Percentiles rank a stretch among this genome's conserved stretches.
phyloP scores from a whole-genome alignment of 176 grass and related monocot species.

The Oryza nivara region DNA sequence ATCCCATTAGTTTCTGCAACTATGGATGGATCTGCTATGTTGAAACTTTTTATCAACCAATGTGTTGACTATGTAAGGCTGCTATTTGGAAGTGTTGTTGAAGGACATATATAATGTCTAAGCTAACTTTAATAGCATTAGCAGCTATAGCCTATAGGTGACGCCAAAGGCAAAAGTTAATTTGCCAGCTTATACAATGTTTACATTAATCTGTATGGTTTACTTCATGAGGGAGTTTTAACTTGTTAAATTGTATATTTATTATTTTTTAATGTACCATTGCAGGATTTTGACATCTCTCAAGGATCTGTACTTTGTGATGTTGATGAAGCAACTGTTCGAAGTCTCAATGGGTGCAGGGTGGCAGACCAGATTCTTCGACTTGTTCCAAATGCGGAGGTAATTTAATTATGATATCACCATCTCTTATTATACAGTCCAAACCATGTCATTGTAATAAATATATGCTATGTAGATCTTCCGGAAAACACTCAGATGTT shows the following conservation, averaged over 20 bases:
- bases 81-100: not conserved
- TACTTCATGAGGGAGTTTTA: not conserved
- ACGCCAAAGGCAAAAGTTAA: slow-evolving; percentile 16
- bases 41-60: slow-evolving; percentile 20
- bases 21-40: slow-evolving; percentile 8
- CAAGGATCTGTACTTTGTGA: slow-evolving; percentile 80
- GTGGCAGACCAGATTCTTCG: slow-evolving; percentile 91
- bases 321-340: slow-evolving; percentile 86
- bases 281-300: slow-evolving; percentile 90
- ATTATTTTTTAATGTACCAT: not conserved
- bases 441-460: slow-evolving; percentile 35
- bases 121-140: not conserved
- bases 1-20: not conserved
- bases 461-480: slow-evolving; percentile 69
- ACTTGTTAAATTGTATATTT: not conserved
- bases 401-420: slow-evolving; percentile 41
- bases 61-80: not conserved
- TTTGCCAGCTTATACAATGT: not conserved
- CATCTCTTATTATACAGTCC: slow-evolving; percentile 23
- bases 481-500: slow-evolving; percentile 81
- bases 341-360: slow-evolving; percentile 97
- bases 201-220: slow-evolving; percentile 3
- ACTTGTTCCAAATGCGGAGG: slow-evolving; percentile 90
- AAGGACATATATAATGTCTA: slow-evolving; percentile 25
- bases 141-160: not conserved